Conservation (phyloP, 2,329 filamentous ascomycete species). For the Grosmannia penicillata region DNA sequence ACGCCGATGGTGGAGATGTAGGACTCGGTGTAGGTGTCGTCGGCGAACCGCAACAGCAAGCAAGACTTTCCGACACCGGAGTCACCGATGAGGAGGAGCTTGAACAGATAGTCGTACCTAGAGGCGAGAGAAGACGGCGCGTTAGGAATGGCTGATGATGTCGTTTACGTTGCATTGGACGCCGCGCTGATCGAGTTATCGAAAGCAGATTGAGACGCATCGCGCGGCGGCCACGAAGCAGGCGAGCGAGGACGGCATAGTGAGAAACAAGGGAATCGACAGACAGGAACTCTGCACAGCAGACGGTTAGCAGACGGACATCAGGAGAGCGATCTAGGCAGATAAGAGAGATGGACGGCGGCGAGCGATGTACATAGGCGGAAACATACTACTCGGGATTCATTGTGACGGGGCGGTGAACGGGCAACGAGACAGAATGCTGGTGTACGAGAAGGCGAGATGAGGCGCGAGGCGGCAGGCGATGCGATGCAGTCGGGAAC, state of each 20-base stretch:
- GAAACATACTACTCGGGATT: slow-evolving; percentile 74
- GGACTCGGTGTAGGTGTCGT: slow-evolving; percentile 98
- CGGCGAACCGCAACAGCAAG: slow-evolving; percentile 91
- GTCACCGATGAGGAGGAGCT: slow-evolving; percentile 99
- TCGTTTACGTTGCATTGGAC: too few species aligned
- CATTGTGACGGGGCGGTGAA: slow-evolving; percentile 41
- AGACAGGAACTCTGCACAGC: not conserved
- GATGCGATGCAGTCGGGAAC: not conserved
- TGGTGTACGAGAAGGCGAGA: slow-evolving; percentile 1
- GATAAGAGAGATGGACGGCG: not conserved
- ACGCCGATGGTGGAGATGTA: slow-evolving; percentile 99
- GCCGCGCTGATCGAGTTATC: too few species aligned
- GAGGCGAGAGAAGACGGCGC: not conserved
- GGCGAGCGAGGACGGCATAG: too few species aligned
- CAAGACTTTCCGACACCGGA: slow-evolving; percentile 99
- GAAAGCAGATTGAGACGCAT: too few species aligned
- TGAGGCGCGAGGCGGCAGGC: not conserved
- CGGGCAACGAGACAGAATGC: not conserved
- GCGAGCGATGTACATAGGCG: not conserved
- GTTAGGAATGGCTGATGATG: too few species aligned
- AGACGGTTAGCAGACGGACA: slow-evolving; percentile 2
- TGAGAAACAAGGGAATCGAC: too few species aligned
- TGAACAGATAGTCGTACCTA: slow-evolving; percentile 99
- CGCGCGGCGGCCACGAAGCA: too few species aligned
- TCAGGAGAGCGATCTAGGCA: not conserved